These are phyloP conservation scores for Phytophthora syringae DNA, from an alignment of 352 stramenopile species.

Conservation along the genomic window DNA sequence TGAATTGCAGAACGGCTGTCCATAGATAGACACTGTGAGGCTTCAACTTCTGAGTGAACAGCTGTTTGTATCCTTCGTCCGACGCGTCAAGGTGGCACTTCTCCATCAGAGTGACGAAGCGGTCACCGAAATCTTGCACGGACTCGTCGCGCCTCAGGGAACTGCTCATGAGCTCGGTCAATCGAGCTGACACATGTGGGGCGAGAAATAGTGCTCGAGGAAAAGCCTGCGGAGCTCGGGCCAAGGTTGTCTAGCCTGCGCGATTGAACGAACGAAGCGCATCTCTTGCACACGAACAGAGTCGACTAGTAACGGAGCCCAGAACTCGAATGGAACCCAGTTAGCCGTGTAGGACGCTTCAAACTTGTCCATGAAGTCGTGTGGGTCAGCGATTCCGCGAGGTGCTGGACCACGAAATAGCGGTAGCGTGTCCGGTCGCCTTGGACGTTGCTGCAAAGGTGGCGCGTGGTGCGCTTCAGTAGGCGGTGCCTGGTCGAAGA, in stretches of 20 bases:
- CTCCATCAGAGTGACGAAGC: background rate
- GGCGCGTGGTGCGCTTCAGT: background rate
- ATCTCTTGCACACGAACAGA: slow-evolving; percentile 7
- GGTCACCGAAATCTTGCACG: slow-evolving; percentile 6
- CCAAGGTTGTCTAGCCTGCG: background rate
- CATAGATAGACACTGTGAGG: background rate
- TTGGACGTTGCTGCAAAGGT: background rate
- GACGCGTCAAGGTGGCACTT: slow-evolving; percentile 1
- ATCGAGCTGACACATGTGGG: background rate
- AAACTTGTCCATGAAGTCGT: too few relatives aligned
- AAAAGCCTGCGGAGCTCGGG: background rate
- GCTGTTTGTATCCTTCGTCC: slow-evolving; percentile 9
- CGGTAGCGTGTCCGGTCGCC: background rate
- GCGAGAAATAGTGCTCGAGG: slow-evolving; percentile 1
- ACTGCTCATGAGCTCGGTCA: background rate
- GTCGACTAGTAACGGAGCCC: background rate
- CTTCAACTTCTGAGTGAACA: too few relatives aligned
- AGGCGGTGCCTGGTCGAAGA: background rate
- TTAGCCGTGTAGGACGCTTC: slow-evolving; percentile 1
- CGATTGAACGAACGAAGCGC: slow-evolving; percentile 6
- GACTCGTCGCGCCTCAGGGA: background rate
- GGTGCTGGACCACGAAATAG: background rate
- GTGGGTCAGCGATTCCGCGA: slow-evolving; percentile 1
- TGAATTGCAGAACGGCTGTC: slow-evolving; percentile 6
- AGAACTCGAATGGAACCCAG: slow-evolving; percentile 3